Evolutionary conservation across 2,329 filamentous ascomycete genomes (phyloP), one percentile per base, ranked within the genome.

Genomic region (Penicillium griseofulvum): DNA sequence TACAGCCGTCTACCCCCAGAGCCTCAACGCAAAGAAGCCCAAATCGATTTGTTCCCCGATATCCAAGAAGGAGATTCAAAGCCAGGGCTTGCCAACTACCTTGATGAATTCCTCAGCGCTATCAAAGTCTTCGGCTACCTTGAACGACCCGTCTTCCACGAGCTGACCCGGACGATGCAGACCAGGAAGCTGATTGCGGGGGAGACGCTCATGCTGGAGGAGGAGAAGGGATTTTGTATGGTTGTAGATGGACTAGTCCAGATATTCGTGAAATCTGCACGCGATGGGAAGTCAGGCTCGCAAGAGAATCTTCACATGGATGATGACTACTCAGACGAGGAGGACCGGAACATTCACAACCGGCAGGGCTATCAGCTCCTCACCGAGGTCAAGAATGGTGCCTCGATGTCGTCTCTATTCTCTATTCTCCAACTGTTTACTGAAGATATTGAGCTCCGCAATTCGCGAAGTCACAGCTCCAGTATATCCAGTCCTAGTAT

Each of bases 91-190:
- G 87, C 91, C n/a, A 99, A 92, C 71, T 99, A 99, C 65, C 81
- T 99, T 26, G 94, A 99, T 74, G 95, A 99, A 72, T 99, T 99
- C 66, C 79, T 99, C 22, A 97, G 92, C 70, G 94, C 95, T 29
- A 99, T 99, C 78, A 99, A 97, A 74, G 94, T 99, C 55, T 99
- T 99, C 75, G 94, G 94, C 9, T 99, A 97, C 69, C 80, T 99
- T 41, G 94, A 99, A 72, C 86, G 94, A 26, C 91, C 94, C 0
- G 94, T 99, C 39, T 99, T 99, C 68, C 95, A 99, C 69, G 94
- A 99, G 75, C 83, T 99, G 65, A 99, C 94, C 0, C 83, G 94
- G 56, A 97, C 92, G 56, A 99, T 99, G 94, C 94, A 99, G 77
- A 99, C 95, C 19, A 83, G 91, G 65, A 97, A 97, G 74, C 81